Base-by-base conservation (phyloP, 352 stramenopile genomes). In the Globisporangium apiculatum region DNA sequence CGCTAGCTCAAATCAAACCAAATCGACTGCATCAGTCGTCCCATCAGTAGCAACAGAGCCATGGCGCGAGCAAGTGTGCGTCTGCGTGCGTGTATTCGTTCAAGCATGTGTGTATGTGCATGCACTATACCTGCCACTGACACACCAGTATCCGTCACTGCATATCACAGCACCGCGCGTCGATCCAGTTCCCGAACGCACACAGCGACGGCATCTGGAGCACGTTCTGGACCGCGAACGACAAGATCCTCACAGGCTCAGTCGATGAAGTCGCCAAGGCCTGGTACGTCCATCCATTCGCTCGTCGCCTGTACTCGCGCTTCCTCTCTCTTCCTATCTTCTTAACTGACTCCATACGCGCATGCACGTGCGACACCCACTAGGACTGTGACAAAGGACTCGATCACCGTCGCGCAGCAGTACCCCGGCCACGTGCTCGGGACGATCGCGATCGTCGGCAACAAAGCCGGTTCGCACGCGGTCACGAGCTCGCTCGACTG, bases 171-270 rank as follows among this genome's bases (percentile, higher is more conserved):
- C 79, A 90, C 66, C 82, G 85, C 31, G 75, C 81, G n/a, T 94
- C 83, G 51, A 74, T 90, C 48, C 79, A 89, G 71, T 87, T 90
- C 65, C 63, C 75, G 35, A 91, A 87, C 52, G 87, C 87, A 7
- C 87, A 96, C 69, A 89, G 80, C 62, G 85, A 94, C 58, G 84
- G 85, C 60, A 90, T 96, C 51, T 96, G 86, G 83, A 92, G 76
- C 71, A 90, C 84, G 42, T 91, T 87, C 68, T 96, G 87, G 87
- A 95, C 87, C 49, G 73, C 73, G 51, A 83, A 89, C 62, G 82
- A 93, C 69, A 87, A 92, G 68, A 89, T 96, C 69, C 69, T 96
- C 48, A 91, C 83, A 8, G 87, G 85, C 48, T 95, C 85, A 1
- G 81, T 95, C 52, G 87, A 96, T 58, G 87, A 95, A 68, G 82